Conservation (phyloP, 345 rosid genomes). For the Acer negundo region DNA sequence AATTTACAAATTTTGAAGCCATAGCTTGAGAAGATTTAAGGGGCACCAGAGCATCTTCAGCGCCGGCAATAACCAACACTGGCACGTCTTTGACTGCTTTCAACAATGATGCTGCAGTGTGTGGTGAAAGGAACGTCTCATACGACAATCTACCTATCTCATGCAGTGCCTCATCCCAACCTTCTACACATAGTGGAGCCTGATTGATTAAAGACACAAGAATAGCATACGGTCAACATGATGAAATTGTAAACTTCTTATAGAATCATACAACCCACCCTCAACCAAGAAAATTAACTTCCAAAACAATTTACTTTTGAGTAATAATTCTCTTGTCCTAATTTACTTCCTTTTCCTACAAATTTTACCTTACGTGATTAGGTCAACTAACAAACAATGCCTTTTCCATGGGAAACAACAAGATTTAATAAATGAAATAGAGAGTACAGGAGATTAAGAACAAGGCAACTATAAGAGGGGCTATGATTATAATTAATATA, state of each 20-base stretch:
- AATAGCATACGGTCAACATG: not conserved
- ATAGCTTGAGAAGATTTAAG: conserved; percentile 78
- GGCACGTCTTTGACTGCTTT: conserved; percentile 72
- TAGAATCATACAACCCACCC: not conserved
- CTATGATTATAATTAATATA: not conserved
- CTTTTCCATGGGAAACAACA: not conserved
- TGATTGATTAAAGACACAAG: conserved; percentile 24
- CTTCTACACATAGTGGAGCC: conserved; percentile 84
- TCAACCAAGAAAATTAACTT: not conserved
- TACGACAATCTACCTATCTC: conserved; percentile 87
- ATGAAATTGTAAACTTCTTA: not conserved
- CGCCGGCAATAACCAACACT: conserved; percentile 80
- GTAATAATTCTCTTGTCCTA: no score
- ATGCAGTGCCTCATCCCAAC: conserved; percentile 97
- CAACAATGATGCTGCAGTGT: conserved; percentile 53
- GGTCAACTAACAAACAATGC: not conserved
- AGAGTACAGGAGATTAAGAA: not conserved
- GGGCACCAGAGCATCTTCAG: conserved; percentile 83
- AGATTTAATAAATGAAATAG: not conserved
- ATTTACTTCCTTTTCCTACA: not conserved
- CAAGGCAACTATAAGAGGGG: not conserved
- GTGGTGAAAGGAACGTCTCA: conserved; percentile 74
- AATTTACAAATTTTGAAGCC: conserved; percentile 85
- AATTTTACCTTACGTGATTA: not conserved
- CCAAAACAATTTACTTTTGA: not conserved